Conservation (phyloP, 352 stramenopile species). For the Thalassiosira hispida region DNA sequence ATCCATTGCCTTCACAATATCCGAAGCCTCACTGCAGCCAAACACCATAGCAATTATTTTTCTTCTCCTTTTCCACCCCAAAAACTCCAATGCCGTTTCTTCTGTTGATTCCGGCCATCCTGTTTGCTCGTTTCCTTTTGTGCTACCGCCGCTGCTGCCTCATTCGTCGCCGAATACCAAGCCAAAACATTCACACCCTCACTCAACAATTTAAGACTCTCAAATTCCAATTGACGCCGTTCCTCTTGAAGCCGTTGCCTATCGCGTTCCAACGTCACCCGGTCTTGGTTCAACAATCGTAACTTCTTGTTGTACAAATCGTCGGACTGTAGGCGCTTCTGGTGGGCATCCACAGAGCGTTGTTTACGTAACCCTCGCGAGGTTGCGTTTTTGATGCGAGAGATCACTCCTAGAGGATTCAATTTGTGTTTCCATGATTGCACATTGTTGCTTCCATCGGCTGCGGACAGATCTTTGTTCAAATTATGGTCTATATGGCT, state of each 20-base stretch:
- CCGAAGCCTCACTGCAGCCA: no score
- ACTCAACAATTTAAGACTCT: conserved; percentile 35
- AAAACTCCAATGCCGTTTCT: background rate
- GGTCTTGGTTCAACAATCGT: conserved; percentile 44
- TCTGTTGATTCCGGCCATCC: conserved; percentile 1
- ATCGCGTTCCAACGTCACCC: conserved; percentile 33
- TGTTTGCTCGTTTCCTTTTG: background rate
- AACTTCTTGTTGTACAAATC: conserved; percentile 49
- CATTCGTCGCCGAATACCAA: conserved; percentile 37
- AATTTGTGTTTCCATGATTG: conserved; percentile 26
- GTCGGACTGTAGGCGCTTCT: conserved; percentile 17
- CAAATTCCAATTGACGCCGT: conserved; percentile 33
- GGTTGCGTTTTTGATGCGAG: conserved; percentile 13
- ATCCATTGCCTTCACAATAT: no score
- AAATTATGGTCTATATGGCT: background rate
- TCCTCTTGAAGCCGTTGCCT: conserved; percentile 20
- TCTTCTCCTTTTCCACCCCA: no score
- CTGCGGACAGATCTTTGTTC: background rate
- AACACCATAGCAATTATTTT: no score
- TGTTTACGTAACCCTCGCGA: conserved; percentile 3
- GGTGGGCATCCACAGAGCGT: conserved; percentile 25
- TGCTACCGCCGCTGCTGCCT: conserved; percentile 8
- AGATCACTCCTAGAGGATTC: conserved; percentile 32
- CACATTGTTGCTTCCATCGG: background rate
- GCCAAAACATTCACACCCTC: conserved; percentile 46